A percentile compares a stretch with the other conserved stretches of the same genome.
phyloP scores from a whole-genome alignment of 2,329 filamentous ascomycete genomes.

The Pestalotiopsis sp. region DNA sequence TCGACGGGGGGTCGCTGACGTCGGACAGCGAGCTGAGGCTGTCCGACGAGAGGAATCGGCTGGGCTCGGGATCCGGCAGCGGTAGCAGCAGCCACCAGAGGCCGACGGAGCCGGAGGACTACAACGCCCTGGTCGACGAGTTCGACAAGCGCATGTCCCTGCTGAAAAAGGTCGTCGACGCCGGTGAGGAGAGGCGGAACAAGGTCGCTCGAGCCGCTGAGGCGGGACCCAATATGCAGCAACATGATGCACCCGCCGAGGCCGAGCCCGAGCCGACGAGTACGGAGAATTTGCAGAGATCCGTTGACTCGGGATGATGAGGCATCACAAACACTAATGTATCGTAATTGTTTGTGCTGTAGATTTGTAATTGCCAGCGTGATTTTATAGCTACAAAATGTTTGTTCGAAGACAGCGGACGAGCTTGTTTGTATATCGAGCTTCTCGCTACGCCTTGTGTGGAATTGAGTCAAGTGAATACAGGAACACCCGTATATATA shows the following conservation, averaged over 20 bases:
- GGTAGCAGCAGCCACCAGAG: slow-evolving; percentile 32
- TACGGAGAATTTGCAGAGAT: not conserved
- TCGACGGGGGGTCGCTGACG: slow-evolving; percentile 37
- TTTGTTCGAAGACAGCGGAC: not conserved
- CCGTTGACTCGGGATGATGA: not conserved
- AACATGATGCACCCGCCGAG: not conserved
- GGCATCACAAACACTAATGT: not conserved
- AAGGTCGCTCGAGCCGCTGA: slow-evolving; percentile 26
- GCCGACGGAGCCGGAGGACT: slow-evolving; percentile 39
- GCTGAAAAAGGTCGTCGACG: slow-evolving; percentile 56
- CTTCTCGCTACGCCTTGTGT: not conserved
- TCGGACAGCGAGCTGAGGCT: slow-evolving; percentile 38
- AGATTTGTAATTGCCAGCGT: not conserved
- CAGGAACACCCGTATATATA: not conserved
- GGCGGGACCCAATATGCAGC: not conserved
- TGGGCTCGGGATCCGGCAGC: slow-evolving; percentile 30
- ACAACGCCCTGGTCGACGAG: slow-evolving; percentile 54
- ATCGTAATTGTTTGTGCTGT: not conserved
- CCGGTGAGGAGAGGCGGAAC: slow-evolving; percentile 47
- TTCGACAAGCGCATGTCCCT: slow-evolving; percentile 62
- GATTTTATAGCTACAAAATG: not conserved
- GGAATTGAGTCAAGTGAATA: not conserved
- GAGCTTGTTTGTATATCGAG: not conserved
- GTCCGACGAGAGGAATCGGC: slow-evolving; percentile 28
- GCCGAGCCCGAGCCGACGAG: not conserved